Percentiles rank a stretch among this genome's conserved stretches.
phyloP scores from a whole-genome alignment of 352 stramenopile species.

The Detonula confervacea region DNA sequence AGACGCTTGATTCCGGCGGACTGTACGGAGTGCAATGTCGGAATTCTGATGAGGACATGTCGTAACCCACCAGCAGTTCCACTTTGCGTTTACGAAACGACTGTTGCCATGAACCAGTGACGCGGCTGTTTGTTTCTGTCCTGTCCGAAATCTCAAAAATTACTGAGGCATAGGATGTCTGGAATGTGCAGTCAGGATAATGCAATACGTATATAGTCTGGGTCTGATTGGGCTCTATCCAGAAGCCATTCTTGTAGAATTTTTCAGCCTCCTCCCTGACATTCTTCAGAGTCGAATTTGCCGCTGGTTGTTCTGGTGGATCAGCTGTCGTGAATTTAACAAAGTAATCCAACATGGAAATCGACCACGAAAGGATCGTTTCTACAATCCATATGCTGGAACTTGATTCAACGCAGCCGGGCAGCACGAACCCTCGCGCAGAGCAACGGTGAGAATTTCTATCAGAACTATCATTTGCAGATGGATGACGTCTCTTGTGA shows the following conservation, averaged over 20 bases:
- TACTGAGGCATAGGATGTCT: conserved; percentile 72
- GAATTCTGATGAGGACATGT: conserved; percentile 57
- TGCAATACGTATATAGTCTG: conserved; percentile 73
- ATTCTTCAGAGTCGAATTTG: too few species aligned
- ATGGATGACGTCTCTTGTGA: conserved; percentile 46
- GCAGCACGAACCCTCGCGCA: conserved; percentile 42
- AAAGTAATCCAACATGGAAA: conserved; percentile 15
- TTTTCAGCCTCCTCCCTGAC: background rate
- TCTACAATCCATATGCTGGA: conserved; percentile 20
- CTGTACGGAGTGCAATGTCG: conserved; percentile 55
- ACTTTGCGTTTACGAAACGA: conserved; percentile 54
- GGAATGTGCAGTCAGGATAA: conserved; percentile 67
- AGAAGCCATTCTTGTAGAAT: conserved; percentile 61
- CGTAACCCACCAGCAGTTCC: conserved; percentile 70
- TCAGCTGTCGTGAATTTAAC: conserved; percentile 1
- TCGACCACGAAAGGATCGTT: conserved; percentile 23
- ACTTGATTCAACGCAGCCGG: conserved; percentile 34
- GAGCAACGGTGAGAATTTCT: conserved; percentile 28
- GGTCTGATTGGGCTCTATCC: conserved; percentile 73
- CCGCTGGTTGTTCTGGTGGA: background rate
- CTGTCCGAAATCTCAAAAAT: conserved; percentile 62
- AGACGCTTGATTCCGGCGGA: conserved; percentile 30
- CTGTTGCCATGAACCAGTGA: conserved; percentile 42
- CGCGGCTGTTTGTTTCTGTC: conserved; percentile 5
- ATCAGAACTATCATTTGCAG: background rate